These are phyloP conservation scores for Strobilomyces confusus DNA, from an alignment of 768 basidiomycete species.

Conservation along the genomic window DNA sequence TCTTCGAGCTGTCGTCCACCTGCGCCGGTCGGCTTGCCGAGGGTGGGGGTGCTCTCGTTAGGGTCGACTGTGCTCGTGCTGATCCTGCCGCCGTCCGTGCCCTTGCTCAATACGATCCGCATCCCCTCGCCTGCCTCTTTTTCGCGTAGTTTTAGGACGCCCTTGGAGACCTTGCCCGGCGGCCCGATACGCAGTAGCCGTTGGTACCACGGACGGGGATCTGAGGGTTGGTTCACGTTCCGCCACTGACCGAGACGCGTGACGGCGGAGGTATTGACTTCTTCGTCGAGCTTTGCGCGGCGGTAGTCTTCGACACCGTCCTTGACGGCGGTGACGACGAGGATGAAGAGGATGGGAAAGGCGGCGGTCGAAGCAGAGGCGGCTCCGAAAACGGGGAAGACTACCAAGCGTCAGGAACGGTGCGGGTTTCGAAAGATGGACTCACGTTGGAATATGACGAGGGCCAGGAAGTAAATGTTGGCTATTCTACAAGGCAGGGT, in stretches of 20 bases:
- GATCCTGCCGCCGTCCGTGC: conserved; percentile 27
- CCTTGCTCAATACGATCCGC: conserved; percentile 56
- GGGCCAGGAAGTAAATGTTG: conserved; percentile 85
- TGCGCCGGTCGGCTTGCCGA: conserved; percentile 35
- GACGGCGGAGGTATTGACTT: conserved; percentile 91
- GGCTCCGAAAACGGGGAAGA: conserved; percentile 90
- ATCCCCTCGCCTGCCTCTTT: conserved; percentile 70
- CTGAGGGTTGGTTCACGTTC: conserved; percentile 83
- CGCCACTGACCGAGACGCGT: conserved; percentile 87
- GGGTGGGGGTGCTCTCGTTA: conserved; percentile 42
- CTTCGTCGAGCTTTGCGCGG: conserved; percentile 81
- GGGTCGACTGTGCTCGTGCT: conserved; percentile 45
- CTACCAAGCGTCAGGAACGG: conserved; percentile 34
- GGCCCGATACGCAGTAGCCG: conserved; percentile 63
- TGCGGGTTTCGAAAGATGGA: background rate
- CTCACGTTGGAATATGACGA: conserved; percentile 79
- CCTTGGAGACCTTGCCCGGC: conserved; percentile 77
- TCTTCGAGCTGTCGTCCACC: conserved; percentile 58
- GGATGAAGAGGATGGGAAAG: conserved; percentile 82
- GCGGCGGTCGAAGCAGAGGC: conserved; percentile 77
- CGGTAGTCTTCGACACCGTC: conserved; percentile 96
- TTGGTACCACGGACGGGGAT: conserved; percentile 74
- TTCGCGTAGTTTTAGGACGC: conserved; percentile 81
- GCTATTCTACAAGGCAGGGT: conserved; percentile 53
- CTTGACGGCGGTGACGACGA: conserved; percentile 88